Evolutionary conservation across 208 protist genomes (phyloP).

Genomic region (Crithidia fasciculata): DNA sequence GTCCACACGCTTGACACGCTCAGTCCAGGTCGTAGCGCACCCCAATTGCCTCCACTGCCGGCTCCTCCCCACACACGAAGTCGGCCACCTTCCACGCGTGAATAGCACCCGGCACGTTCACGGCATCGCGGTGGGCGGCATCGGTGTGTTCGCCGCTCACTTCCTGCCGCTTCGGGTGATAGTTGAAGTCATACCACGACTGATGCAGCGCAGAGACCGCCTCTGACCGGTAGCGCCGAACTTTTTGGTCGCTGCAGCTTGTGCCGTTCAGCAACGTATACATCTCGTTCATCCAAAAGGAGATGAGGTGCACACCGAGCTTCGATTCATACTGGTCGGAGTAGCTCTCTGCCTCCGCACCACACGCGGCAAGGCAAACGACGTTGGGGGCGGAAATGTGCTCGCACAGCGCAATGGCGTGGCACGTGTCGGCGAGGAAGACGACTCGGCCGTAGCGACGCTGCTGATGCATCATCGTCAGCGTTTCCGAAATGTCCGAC

Average conservation of each 20-base stretch:
- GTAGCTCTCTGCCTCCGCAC: constrained; percentile 65
- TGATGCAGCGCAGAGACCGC: constrained; percentile 43
- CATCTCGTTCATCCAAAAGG: constrained; percentile 93
- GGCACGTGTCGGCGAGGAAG: constrained; percentile 97
- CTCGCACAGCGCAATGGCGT: constrained; percentile 92
- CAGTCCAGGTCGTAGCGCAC: constrained; percentile 67
- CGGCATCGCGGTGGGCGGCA: constrained; percentile 63
- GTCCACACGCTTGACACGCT: neutral
- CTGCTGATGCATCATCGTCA: constrained; percentile 96
- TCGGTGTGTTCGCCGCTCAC: constrained; percentile 13
- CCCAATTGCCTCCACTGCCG: constrained; percentile 24
- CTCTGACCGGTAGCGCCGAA: constrained; percentile 14
- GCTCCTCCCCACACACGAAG: constrained; percentile 59
- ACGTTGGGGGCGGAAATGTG: constrained; percentile 85
- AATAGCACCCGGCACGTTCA: constrained; percentile 57
- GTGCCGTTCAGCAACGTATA: constrained; percentile 67
- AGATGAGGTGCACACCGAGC: constrained; percentile 87
- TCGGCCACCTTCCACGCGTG: constrained; percentile 67
- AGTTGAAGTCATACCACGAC: constrained; percentile 74
- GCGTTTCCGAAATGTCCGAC: constrained; percentile 93
- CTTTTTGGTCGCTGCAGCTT: constrained; percentile 44
- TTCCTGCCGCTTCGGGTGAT: constrained; percentile 37
- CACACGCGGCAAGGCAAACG: constrained; percentile 69
- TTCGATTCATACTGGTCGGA: constrained; percentile 73
- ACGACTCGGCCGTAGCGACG: constrained; percentile 93